A percentile compares a stretch with the other conserved stretches of the same genome.
Evolutionary conservation across 2,329 filamentous ascomycete species (phyloP).

Genomic region (Fusarium sp.): DNA sequence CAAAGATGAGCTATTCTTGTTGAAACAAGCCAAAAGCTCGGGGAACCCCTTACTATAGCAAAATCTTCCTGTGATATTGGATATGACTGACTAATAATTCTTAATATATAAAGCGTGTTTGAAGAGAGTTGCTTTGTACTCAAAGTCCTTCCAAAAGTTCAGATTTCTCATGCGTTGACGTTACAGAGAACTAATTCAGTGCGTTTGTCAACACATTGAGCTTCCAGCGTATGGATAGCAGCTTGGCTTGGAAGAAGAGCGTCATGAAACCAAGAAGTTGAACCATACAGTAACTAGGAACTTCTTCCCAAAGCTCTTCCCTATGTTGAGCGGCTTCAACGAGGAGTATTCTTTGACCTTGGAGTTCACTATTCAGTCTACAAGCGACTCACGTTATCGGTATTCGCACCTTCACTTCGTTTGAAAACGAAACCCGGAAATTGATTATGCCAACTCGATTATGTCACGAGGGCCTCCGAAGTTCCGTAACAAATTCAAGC

Average conservation of each 20-base stretch:
- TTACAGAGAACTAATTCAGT: neutral
- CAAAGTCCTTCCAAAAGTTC: neutral
- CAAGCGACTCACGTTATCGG: neutral
- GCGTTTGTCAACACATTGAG: neutral
- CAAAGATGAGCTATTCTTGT: neutral
- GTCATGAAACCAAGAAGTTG: neutral
- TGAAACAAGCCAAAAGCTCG: neutral
- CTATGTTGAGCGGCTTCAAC: neutral
- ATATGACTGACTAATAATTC: neutral
- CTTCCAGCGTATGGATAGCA: neutral
- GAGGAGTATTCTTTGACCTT: neutral
- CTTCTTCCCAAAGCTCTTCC: neutral
- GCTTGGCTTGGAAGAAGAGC: neutral
- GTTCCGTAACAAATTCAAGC: neutral
- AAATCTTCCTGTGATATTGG: neutral
- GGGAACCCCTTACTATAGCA: neutral
- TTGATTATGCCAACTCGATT: neutral
- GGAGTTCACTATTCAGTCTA: neutral
- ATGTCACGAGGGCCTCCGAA: neutral
- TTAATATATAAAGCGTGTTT: neutral
- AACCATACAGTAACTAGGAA: no score
- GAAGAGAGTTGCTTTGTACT: neutral
- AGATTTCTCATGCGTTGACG: neutral
- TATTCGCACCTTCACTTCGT: neutral
- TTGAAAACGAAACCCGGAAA: neutral